Evolutionary conservation across 768 basidiomycete genomes (phyloP), one percentile per base, ranked within the genome.

Genomic region (Russula earlei): DNA sequence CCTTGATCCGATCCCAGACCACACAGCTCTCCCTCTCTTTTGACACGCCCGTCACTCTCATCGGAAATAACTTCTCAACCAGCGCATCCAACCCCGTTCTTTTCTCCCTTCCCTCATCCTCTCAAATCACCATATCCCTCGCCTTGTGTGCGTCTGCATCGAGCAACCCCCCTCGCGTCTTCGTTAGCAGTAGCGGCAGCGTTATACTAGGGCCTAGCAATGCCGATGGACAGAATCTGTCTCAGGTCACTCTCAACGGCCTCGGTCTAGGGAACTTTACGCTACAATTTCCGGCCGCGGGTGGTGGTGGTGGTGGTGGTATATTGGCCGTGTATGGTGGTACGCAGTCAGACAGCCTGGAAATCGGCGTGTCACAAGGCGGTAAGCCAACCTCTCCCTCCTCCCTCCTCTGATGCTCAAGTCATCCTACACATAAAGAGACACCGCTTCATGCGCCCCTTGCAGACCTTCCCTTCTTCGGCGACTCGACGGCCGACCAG

Each of bases 401-500:
- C n/a, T n/a, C 11, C 12, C 5, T 33, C 25, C 14, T 24, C 34
- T 7, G 33, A 8, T 9, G 4, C n/a, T n/a, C n/a, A n/a, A n/a
- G n/a, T n/a, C n/a, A n/a, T n/a, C n/a, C n/a, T n/a, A n/a, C n/a
- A n/a, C n/a, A n/a, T n/a, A n/a, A n/a, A n/a, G n/a, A n/a, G 24
- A 8, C 29, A 17, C 74, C 79, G 17, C 68, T 83, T 46, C 83
- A 84, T 61, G 64, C 74, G 56, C 54, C 68, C 5, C 63, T 79
- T 11, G 54, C 67, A 17, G 62, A 62, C 10, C 63, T 76, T 0
- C 86, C 86, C 1, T 67, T 85, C 6, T 69, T 90, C 2, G 86
- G 85, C 3, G 89, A 91, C 66, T 82, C 85, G 1, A 87, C 87
- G 2, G 70, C 82, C 6, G 86, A 82, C 49, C 81, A 87, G 65